phyloP scores from a whole-genome alignment of 345 rosid species.

The Boechera stricta region DNA sequence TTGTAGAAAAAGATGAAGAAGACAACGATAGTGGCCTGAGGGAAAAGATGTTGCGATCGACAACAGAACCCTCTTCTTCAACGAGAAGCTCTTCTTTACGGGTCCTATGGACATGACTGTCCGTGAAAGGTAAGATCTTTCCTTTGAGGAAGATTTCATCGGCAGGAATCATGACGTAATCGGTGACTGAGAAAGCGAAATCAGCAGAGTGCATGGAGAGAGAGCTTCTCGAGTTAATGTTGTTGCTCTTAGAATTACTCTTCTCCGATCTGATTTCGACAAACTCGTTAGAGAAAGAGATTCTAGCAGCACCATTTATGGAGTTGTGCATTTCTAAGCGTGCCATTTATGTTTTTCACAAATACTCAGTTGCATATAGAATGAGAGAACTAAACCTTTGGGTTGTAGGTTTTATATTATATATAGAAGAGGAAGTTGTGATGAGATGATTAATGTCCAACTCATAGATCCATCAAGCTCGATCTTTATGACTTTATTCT shows the following conservation, averaged over 20 bases:
- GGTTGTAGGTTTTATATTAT: background rate
- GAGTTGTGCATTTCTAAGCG: slow-evolving; percentile 72
- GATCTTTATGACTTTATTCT: slow-evolving; percentile 25
- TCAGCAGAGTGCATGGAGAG: slow-evolving; percentile 60
- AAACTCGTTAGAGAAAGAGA: slow-evolving; percentile 87
- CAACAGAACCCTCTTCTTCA: slow-evolving; percentile 49
- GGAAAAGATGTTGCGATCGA: slow-evolving; percentile 49
- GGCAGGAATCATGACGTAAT: slow-evolving; percentile 84
- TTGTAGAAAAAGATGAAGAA: slow-evolving; percentile 31
- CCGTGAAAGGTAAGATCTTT: slow-evolving; percentile 76
- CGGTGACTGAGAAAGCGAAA: slow-evolving; percentile 81
- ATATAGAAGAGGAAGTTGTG: background rate
- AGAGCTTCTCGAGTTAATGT: slow-evolving; percentile 40
- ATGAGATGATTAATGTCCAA: slow-evolving; percentile 18
- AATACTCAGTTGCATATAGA: slow-evolving; percentile 22
- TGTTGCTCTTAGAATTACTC: slow-evolving; percentile 49
- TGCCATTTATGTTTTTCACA: slow-evolving; percentile 52
- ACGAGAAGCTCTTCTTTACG: slow-evolving; percentile 82
- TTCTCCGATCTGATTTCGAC: slow-evolving; percentile 66
- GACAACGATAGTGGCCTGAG: slow-evolving; percentile 54
- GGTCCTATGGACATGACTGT: slow-evolving; percentile 66
- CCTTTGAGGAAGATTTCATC: slow-evolving; percentile 94
- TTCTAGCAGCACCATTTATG: slow-evolving; percentile 55
- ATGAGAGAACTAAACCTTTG: slow-evolving; percentile 10
- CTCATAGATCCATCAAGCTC: slow-evolving; percentile 15